Evolutionary conservation across 495 filamentous ascomycete genomes (phyloP).

Genomic region (Hypoxylon intermedium): DNA sequence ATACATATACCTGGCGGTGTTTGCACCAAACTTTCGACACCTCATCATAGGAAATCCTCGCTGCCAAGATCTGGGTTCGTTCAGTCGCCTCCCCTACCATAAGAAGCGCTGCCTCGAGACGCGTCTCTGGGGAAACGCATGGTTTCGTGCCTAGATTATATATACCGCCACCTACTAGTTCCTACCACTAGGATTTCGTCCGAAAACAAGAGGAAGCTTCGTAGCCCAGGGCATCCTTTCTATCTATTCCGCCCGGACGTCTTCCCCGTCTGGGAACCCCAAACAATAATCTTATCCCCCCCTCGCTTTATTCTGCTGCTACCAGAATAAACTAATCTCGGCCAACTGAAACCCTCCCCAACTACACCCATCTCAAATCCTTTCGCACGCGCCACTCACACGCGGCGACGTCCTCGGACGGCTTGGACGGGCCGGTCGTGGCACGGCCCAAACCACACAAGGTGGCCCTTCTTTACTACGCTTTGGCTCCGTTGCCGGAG

Average conservation of each 20-base stretch:
- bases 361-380: not conserved
- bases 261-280: constrained; percentile 12
- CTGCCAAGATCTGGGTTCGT: constrained; percentile 7
- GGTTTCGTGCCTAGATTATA: constrained; percentile 31
- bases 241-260: constrained; percentile 10
- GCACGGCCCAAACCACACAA: constrained; percentile 51
- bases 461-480: constrained; percentile 65
- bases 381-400: constrained; percentile 16
- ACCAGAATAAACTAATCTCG: constrained; percentile 8
- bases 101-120: constrained; percentile 25
- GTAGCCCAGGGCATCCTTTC: constrained; percentile 28
- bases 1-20: constrained; percentile 35
- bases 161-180: constrained; percentile 27
- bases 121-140: constrained; percentile 22
- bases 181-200: constrained; percentile 28
- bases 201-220: constrained; percentile 17
- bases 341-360: constrained; percentile 3
- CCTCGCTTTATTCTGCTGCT: constrained; percentile 18
- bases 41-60: constrained; percentile 16
- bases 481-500: constrained; percentile 65
- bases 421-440: constrained; percentile 37
- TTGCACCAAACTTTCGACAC: constrained; percentile 34
- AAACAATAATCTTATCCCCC: constrained; percentile 18
- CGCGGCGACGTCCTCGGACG: constrained; percentile 28
- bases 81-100: constrained; percentile 8